Evolutionary conservation across 441 rosid genomes (phyloP).

Genomic region (Populus hybrid): DNA sequence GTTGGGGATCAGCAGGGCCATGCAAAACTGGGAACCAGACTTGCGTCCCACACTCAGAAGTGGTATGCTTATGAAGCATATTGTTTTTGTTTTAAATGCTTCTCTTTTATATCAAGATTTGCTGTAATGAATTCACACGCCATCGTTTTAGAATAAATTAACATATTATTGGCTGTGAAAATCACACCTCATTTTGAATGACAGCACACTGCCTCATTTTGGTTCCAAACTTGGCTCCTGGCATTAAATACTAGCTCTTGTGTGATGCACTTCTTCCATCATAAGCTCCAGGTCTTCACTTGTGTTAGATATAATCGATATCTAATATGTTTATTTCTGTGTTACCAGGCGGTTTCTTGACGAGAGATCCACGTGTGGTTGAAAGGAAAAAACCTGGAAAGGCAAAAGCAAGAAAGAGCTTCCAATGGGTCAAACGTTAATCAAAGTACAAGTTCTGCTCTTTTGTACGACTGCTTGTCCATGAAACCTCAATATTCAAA

Average conservation of each 20-base stretch:
- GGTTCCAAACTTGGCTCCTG: background rate
- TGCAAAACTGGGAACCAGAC: constrained; percentile 96
- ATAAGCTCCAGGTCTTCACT: background rate
- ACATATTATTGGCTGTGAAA: background rate
- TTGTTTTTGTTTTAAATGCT: background rate
- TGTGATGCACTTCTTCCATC: background rate
- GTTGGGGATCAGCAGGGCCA: constrained; percentile 86
- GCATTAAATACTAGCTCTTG: background rate
- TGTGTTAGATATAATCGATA: background rate
- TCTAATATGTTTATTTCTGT: background rate
- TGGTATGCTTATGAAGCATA: constrained; percentile 35
- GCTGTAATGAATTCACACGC: background rate
- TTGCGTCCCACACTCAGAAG: constrained; percentile 73
- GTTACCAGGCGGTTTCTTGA: constrained; percentile 72
- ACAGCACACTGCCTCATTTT: background rate
- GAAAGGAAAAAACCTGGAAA: constrained; percentile 98
- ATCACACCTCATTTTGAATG: background rate
- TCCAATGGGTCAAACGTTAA: constrained; percentile 94
- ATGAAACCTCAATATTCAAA: background rate
- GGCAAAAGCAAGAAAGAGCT: constrained; percentile 98
- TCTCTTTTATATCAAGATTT: background rate
- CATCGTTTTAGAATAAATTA: background rate
- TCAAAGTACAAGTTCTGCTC: constrained; percentile 9
- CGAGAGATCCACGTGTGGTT: constrained; percentile 90
- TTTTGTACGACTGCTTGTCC: background rate